These are phyloP conservation scores for Cryptococcus sp. DNA, from an alignment of 1,284 basidiomycete species.

Conservation along the genomic window DNA sequence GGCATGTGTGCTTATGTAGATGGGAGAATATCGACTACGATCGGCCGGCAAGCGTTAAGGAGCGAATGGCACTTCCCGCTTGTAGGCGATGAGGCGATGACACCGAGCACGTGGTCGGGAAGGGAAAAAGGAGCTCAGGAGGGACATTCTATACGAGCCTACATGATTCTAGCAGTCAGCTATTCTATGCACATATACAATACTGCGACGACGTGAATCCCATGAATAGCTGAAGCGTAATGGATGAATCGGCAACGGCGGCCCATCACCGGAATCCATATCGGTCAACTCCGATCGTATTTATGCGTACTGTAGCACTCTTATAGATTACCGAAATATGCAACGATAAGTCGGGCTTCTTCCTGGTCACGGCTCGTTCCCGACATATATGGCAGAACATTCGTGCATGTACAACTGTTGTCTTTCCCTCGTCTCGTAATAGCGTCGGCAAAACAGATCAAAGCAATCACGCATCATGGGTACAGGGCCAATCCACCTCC, in stretches of 20 bases:
- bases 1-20: neutral
- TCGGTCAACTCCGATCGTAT: too few relatives aligned
- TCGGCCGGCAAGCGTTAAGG: constrained; percentile 15
- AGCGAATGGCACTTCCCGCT: constrained; percentile 15
- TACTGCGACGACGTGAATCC: too few relatives aligned
- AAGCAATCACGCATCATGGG: constrained; percentile 7
- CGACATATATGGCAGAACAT: neutral
- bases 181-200: too few relatives aligned
- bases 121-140: too few relatives aligned
- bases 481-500: constrained; percentile 20
- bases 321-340: too few relatives aligned
- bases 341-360: too few relatives aligned
- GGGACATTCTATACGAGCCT: too few relatives aligned
- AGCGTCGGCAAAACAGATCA: neutral
- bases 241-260: too few relatives aligned
- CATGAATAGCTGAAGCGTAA: too few relatives aligned
- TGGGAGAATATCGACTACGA: constrained; percentile 10
- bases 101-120: neutral
- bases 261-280: too few relatives aligned
- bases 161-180: neutral
- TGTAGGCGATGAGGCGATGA: constrained; percentile 4
- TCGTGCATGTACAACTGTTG: neutral
- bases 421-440: neutral
- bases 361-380: too few relatives aligned
- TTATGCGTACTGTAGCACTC: too few relatives aligned